Evolutionary conservation across 2,329 filamentous ascomycete species (phyloP), one percentile per base, ranked within the genome.

Genomic region (Pseudovirgaria hyperparasitica): DNA sequence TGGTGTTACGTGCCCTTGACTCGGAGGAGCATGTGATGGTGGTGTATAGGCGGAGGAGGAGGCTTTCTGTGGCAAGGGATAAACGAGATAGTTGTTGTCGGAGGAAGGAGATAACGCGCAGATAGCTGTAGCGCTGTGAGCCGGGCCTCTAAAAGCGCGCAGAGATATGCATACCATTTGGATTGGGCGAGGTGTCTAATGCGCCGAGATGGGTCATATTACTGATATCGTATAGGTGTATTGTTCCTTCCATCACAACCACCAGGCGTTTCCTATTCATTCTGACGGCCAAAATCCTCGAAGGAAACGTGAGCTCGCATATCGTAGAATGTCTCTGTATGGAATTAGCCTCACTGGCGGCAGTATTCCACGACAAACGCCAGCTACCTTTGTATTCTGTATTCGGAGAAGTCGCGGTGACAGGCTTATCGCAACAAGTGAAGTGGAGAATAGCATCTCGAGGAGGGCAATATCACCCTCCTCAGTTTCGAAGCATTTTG

Each of bases 371-470:
- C 16, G 23, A n/a, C 13, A 16, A 9, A 13, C 3, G 6, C 11
- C 16, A 52, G 63, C 34, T 58, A 85, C 82, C 71, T 93, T 96
- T 19, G 90, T 98, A 54, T 98, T 98, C 47, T 92, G 86, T 46
- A 98, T 96, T 40, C 92, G 82, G 29, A 98, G 65, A 33, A 92
- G 80, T 30, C 90, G 72, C 5, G 90, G 90, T 12, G 90, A 94
- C 22, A 93, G 66, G 36, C 94, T 86, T 29, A 96, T 68, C 28
- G 90, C 90, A 31, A 98, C 87, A 19, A 98, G 72, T 3, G 90
- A 96, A 17, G 90, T 96, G 17, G 87, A 94, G 58, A 98, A 98
- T 38, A 98, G 74, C 86, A 96, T 96, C 62, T 98, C 90, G 45
- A 96, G 78, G 39, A 94, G 85, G 24, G 85, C 81, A 29, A 98